Base-by-base conservation (phyloP, 2,329 filamentous ascomycete genomes). In the Alternaria solani region DNA sequence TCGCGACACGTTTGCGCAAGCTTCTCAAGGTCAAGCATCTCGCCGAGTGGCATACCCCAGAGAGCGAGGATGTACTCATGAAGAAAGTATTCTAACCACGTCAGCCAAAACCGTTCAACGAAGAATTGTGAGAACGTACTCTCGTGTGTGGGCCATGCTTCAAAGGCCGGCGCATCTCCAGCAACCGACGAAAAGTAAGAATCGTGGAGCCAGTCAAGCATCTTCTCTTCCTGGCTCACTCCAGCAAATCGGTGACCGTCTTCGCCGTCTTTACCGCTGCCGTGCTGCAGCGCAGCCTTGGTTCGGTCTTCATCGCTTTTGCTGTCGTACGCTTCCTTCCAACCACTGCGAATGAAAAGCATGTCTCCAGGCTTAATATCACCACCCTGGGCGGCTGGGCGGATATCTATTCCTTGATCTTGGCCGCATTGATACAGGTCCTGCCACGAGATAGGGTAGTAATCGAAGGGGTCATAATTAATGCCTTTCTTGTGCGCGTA, bases 171-270 rank as follows among this genome's bases (percentile, higher is more conserved):
- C 12, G 83, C 80, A 71, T 92, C 90, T 0, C 87, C 87, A 0
- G 85, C 88, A 1, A 90, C 88, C 0, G 86, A 87, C 0, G 89
- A 82, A 66, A 92, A 91, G 53, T 89, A 88, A 65, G 84, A 86
- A 69, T 92, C 88, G 80, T 91, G 89, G 59, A 92, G 63, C 89
- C 89, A 92, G 54, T 86, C 84, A 7, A 87, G 79, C 4, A 88
- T 83, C 44, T 84, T 83, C 48, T 86, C 77, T 51, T 86, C 84
- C 64, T 86, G 84, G 47, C 80, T 81, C 3, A 87, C 57, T 0
- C 86, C 85, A 0, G 81, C 82, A 68, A 82, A 87, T 8, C 75
- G 55, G 49, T 81, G 74, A 3, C 79, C 75, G 7, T 79, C 80
- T 11, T 73, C 68, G 0, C 70, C 71, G 41, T 79, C 76, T 26